Percentiles rank a stretch among this genome's conserved stretches.
Evolutionary conservation across 352 stramenopile genomes (phyloP).

Genomic region (Lagenidium giganteum): DNA sequence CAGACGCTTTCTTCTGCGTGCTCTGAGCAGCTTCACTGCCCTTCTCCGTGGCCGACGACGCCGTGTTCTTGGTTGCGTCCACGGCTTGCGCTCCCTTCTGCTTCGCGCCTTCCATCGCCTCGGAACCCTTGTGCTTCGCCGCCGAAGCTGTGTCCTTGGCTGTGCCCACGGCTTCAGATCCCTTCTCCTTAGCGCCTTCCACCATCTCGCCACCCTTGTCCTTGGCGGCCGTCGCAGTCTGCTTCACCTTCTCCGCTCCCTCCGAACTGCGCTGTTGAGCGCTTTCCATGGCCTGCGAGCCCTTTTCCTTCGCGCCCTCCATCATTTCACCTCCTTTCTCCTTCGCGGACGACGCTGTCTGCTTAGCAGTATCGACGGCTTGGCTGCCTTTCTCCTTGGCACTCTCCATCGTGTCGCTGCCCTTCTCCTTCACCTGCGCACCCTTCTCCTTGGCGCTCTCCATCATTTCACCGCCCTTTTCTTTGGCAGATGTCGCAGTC

Average conservation of each 20-base stretch:
- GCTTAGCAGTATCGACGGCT: constrained; percentile 8
- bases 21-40: neutral
- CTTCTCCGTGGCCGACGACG: neutral
- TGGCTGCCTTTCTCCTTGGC: constrained; percentile 16
- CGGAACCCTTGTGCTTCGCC: neutral
- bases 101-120: neutral
- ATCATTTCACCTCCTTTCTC: constrained; percentile 16
- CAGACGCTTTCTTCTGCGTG: neutral
- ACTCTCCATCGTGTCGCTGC: constrained; percentile 1
- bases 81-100: neutral
- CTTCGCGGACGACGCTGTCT: constrained; percentile 14
- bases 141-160: constrained; percentile 6
- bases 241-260: constrained; percentile 8
- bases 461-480: constrained; percentile 12
- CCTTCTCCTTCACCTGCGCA: constrained; percentile 15
- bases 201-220: constrained; percentile 3
- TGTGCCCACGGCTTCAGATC: constrained; percentile 5
- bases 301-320: constrained; percentile 16
- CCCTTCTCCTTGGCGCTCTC: constrained; percentile 19
- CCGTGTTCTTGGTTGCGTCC: neutral
- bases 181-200: constrained; percentile 14
- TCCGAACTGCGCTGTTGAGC: no score
- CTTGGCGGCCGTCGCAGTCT: constrained; percentile 8
- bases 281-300: constrained; percentile 2
- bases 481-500: neutral